Percentiles rank a stretch among this genome's conserved stretches.
Evolutionary conservation across 495 filamentous ascomycete genomes (phyloP).

Genomic region (Choiromyces venosus): DNA sequence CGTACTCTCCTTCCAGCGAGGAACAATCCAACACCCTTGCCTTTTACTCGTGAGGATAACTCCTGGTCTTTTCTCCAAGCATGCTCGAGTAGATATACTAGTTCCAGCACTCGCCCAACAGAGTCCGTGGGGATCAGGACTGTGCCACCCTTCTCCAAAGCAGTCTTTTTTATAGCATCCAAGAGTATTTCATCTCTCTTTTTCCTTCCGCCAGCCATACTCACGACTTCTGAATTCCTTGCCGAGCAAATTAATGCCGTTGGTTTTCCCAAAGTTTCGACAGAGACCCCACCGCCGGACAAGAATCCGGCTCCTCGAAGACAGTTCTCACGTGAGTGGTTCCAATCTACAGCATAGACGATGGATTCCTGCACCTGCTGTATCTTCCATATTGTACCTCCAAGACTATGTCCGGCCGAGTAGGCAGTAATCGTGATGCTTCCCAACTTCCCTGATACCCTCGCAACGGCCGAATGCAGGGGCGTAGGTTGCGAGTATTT

Average conservation of each 20-base stretch:
- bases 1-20: conserved; percentile 67
- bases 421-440: conserved; percentile 96
- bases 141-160: conserved; percentile 74
- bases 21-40: conserved; percentile 68
- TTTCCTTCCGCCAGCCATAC: conserved; percentile 63
- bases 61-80: conserved; percentile 64
- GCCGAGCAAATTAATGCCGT: conserved; percentile 75
- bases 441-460: conserved; percentile 38
- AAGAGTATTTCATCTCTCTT: conserved; percentile 81
- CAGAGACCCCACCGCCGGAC: conserved; percentile 75
- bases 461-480: conserved; percentile 49
- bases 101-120: conserved; percentile 84
- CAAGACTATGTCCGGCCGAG: conserved; percentile 90
- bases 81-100: conserved; percentile 87
- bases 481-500: conserved; percentile 94
- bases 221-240: conserved; percentile 66
- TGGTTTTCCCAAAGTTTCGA: conserved; percentile 86
- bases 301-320: conserved; percentile 90
- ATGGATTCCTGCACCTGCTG: conserved; percentile 96
- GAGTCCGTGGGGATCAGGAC: conserved; percentile 94
- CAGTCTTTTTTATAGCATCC: conserved; percentile 68
- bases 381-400: conserved; percentile 98
- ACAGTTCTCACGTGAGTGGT: conserved; percentile 88
- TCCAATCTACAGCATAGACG: conserved; percentile 97
- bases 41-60: conserved; percentile 53